Percentiles rank a stretch among this genome's conserved stretches.
Conservation (phyloP, 1,139 yeast species). For the Torulaspora globosa region DNA sequence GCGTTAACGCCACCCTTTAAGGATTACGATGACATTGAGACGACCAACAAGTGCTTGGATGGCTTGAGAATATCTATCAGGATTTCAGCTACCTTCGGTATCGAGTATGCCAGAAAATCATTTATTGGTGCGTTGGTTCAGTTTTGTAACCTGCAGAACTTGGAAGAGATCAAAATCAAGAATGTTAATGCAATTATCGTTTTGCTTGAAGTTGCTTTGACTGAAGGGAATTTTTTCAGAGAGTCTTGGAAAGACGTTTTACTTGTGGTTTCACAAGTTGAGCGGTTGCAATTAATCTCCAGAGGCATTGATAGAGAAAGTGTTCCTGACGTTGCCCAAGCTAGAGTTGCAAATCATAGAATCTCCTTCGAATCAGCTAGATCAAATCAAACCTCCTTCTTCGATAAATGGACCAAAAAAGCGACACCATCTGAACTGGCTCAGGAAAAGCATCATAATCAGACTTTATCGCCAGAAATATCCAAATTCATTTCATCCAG, state of each 20-base stretch:
- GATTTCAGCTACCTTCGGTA: conserved; percentile 78
- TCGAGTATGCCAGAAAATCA: conserved; percentile 81
- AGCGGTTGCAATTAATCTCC: conserved; percentile 80
- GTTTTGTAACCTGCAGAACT: conserved; percentile 74
- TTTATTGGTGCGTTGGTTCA: conserved; percentile 88
- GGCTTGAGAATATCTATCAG: conserved; percentile 80
- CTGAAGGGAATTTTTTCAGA: conserved; percentile 69
- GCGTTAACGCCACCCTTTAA: conserved; percentile 92
- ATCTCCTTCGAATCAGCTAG: conserved; percentile 52
- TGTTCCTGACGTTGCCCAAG: conserved; percentile 80
- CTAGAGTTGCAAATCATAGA: conserved; percentile 50
- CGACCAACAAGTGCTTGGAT: conserved; percentile 69
- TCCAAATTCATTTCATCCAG: conserved; percentile 63
- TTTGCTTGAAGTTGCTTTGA: conserved; percentile 69
- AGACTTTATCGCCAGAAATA: conserved; percentile 49
- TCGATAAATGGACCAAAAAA: conserved; percentile 42
- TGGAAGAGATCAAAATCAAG: conserved; percentile 72
- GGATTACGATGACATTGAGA: conserved; percentile 76
- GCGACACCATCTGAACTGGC: conserved; percentile 48
- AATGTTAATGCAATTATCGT: conserved; percentile 77
- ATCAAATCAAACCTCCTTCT: conserved; percentile 38
- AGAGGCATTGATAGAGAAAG: conserved; percentile 82
- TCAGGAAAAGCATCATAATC: conserved; percentile 48
- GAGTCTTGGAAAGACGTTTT: conserved; percentile 82
- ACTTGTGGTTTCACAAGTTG: conserved; percentile 82